phyloP scores from a whole-genome alignment of 371 early-diverging fungal species.

The Mortierella sp. region DNA sequence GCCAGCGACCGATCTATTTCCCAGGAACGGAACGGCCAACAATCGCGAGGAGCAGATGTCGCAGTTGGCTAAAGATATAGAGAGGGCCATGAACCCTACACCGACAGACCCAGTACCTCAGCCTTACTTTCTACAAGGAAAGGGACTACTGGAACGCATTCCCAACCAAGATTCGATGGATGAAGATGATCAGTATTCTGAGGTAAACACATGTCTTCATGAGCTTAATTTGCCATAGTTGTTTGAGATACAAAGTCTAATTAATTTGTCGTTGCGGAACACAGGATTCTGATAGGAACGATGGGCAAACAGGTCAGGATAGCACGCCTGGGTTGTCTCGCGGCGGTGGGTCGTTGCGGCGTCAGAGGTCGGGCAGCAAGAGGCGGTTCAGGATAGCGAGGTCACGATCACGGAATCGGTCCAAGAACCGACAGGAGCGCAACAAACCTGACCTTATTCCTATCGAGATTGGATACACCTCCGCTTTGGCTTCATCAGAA shows the following conservation, averaged over 20 bases:
- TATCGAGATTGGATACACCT: conserved; percentile 35
- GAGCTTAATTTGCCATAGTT: background rate
- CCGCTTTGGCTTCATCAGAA: conserved; percentile 33
- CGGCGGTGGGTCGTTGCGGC: conserved; percentile 28
- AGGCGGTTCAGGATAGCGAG: conserved; percentile 36
- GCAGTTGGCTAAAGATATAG: conserved; percentile 39
- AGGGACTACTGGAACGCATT: conserved; percentile 37
- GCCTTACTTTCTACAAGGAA: conserved; percentile 44
- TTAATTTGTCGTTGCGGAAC: background rate
- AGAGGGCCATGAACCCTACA: conserved; percentile 55
- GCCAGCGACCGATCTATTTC: background rate
- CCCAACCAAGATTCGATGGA: conserved; percentile 48
- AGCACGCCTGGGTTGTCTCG: conserved; percentile 17
- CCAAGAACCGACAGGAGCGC: conserved; percentile 33
- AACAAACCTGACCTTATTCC: conserved; percentile 20
- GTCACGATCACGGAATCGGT: conserved; percentile 41
- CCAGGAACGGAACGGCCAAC: background rate
- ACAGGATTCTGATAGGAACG: conserved; percentile 22
- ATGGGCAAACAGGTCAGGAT: conserved; percentile 13
- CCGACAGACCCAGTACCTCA: conserved; percentile 51
- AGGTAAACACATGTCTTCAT: conserved; percentile 16
- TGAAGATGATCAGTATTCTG: conserved; percentile 31
- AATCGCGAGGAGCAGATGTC: conserved; percentile 31
- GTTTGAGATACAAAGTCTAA: background rate
- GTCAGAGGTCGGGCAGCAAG: conserved; percentile 42